Evolutionary conservation across 2,329 filamentous ascomycete species (phyloP).

Genomic region (Magnaporthales sp.): DNA sequence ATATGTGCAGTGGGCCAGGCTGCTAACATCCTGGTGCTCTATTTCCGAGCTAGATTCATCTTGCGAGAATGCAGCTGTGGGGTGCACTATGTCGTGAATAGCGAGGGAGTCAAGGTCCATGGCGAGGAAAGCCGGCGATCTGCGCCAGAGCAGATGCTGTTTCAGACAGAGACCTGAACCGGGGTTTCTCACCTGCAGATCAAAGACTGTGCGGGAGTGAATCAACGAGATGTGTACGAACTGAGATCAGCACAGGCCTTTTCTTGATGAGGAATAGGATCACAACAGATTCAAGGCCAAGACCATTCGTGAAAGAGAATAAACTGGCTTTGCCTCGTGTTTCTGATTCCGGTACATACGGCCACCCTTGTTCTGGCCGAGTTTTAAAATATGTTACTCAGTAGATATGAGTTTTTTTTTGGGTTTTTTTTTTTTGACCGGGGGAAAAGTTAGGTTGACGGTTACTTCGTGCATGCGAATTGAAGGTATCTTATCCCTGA

Average conservation of each 20-base stretch:
- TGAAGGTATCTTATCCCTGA: not conserved
- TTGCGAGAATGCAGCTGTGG: constrained; percentile 41
- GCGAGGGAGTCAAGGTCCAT: constrained; percentile 47
- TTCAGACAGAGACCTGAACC: not conserved
- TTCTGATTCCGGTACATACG: not conserved
- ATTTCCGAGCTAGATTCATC: not conserved
- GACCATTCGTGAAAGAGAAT: not conserved
- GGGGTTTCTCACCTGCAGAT: not conserved
- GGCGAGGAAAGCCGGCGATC: not conserved
- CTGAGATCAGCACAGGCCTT: not conserved
- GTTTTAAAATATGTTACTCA: not conserved
- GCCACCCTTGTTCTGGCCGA: not conserved
- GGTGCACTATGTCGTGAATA: constrained; percentile 48
- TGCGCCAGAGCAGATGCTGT: not conserved
- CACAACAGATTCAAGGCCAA: not conserved
- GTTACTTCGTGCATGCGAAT: not conserved
- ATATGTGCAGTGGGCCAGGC: not conserved
- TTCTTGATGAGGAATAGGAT: not conserved
- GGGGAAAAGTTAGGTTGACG: not conserved
- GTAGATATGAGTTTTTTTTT: not conserved
- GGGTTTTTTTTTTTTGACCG: not conserved
- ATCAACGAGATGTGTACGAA: not conserved
- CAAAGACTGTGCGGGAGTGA: not conserved
- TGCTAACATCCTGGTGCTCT: not conserved
- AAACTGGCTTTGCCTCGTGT: not conserved